A percentile compares a stretch with the other conserved stretches of the same genome.
These are phyloP conservation scores for Suhomyces atakaporum DNA, from an alignment of 1,139 yeast species.

Conservation along the genomic window DNA sequence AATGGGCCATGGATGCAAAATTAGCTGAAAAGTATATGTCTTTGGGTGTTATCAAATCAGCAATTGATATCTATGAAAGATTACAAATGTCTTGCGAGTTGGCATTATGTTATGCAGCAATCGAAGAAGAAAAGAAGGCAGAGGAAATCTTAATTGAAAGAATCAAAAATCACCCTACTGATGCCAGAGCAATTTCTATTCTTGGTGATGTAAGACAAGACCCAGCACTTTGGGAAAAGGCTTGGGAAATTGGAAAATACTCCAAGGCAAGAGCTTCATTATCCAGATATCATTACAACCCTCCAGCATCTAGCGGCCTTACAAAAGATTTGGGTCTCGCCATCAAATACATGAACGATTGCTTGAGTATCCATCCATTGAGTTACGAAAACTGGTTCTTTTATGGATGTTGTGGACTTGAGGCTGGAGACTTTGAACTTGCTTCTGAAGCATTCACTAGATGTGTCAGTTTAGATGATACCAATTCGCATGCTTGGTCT, in stretches of 20 bases:
- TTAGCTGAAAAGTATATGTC: slow-evolving; percentile 89
- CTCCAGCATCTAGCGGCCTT: slow-evolving; percentile 58
- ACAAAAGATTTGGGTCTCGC: slow-evolving; percentile 56
- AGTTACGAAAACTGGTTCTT: slow-evolving; percentile 86
- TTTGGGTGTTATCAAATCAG: slow-evolving; percentile 81
- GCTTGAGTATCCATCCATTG: slow-evolving; percentile 74
- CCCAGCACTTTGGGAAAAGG: slow-evolving; percentile 74
- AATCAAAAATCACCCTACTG: slow-evolving; percentile 60
- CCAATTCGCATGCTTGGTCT: slow-evolving; percentile 89
- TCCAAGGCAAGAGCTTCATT: slow-evolving; percentile 85
- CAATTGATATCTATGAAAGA: slow-evolving; percentile 85
- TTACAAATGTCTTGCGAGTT: slow-evolving; percentile 77
- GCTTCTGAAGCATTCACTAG: slow-evolving; percentile 94
- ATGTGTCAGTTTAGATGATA: slow-evolving; percentile 84
- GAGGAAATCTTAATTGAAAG: slow-evolving; percentile 57
- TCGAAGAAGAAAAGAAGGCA: slow-evolving; percentile 74
- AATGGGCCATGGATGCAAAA: slow-evolving; percentile 80
- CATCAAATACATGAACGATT: slow-evolving; percentile 70
- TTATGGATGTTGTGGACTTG: slow-evolving; percentile 90
- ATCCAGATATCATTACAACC: slow-evolving; percentile 69
- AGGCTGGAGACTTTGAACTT: slow-evolving; percentile 65
- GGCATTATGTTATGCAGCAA: slow-evolving; percentile 88
- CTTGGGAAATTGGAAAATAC: slow-evolving; percentile 86
- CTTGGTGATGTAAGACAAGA: slow-evolving; percentile 84
- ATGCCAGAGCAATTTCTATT: slow-evolving; percentile 82